Conservation (phyloP, 177 flowering plant species). For the Telopea speciosissima region DNA sequence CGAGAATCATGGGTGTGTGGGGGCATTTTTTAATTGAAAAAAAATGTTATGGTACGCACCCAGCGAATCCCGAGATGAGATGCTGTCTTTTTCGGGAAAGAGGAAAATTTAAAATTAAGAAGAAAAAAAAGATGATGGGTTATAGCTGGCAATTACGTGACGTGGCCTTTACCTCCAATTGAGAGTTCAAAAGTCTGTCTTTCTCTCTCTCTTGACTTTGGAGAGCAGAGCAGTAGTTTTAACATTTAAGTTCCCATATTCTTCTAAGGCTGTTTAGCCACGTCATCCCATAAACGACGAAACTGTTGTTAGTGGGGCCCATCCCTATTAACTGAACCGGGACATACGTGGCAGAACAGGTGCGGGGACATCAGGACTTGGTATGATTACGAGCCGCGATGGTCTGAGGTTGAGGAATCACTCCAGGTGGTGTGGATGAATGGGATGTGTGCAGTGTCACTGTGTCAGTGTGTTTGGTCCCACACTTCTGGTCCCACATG, state of each 20-base stretch:
- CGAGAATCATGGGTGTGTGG: slow-evolving; percentile 26
- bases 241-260: not conserved
- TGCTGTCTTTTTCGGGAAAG: slow-evolving; percentile 32
- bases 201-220: too few relatives aligned
- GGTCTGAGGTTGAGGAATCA: not conserved
- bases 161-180: slow-evolving; percentile 22
- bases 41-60: not conserved
- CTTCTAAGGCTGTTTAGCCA: not conserved
- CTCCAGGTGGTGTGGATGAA: not conserved
- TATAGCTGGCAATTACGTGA: slow-evolving; percentile 40
- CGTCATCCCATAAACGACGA: not conserved
- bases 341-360: not conserved
- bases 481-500: not conserved
- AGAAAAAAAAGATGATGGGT: not conserved
- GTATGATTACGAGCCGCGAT: not conserved
- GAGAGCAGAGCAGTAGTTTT: slow-evolving; percentile 1
- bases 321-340: not conserved
- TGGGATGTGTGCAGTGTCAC: too few relatives aligned
- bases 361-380: not conserved
- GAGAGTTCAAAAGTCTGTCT: slow-evolving; percentile 20
- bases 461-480: too few relatives aligned
- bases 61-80: slow-evolving; percentile 26
- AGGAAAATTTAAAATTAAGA: too few relatives aligned
- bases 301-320: not conserved
- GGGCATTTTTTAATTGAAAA: too few relatives aligned